Base-by-base conservation (phyloP, 371 early-diverging fungal genomes). In the Coemansia sp. region DNA sequence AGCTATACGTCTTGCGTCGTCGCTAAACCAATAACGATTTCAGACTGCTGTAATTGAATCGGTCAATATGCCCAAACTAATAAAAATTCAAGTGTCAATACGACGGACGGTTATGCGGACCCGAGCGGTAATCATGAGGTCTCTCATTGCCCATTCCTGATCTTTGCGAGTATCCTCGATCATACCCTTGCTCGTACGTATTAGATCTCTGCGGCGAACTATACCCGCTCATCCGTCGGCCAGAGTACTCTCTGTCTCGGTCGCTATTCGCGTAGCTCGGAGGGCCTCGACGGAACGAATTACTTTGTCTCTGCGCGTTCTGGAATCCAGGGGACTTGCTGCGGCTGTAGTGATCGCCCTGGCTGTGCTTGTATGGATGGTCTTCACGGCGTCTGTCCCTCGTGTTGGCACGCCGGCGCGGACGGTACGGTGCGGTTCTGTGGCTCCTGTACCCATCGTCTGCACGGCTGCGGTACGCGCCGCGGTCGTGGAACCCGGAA, bases 371-470 rank as follows among this genome's bases (percentile, higher is more conserved):
- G 8, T 54, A 22, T n/a, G 48, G 55, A 13, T 66, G 45, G 29
- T 74, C 75, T 26, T 64, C 61, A 8, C 73, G 65, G 26, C 75
- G 75, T 13, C 75, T 52, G 18, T 74, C 75, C 13, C 72, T 59
- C 3, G 67, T 66, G 18, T 74, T 74, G n/a, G 72, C 67, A 5
- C 75, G 71, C 5, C 75, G 67, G 14, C 75, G 66, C 34, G 59
- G 51, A 13, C 47, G 57, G 29, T 66, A 66, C 26, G 73, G 59
- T 45, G 62, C 55, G 24, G 40, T 11, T 18, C 48, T 16, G n/a
- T 54, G 29, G 54, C 27, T 27, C 14, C 29, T 16, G n/a, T 66
- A 69, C 26, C 71, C 52, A 51, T 63, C 61, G 10, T 16, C 45
- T 0, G 29, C 21, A 26, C 58, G 34, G 4, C 22, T 24, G 24